Evolutionary conservation across 345 rosid genomes (phyloP).

Genomic region (Geranium brycei): DNA sequence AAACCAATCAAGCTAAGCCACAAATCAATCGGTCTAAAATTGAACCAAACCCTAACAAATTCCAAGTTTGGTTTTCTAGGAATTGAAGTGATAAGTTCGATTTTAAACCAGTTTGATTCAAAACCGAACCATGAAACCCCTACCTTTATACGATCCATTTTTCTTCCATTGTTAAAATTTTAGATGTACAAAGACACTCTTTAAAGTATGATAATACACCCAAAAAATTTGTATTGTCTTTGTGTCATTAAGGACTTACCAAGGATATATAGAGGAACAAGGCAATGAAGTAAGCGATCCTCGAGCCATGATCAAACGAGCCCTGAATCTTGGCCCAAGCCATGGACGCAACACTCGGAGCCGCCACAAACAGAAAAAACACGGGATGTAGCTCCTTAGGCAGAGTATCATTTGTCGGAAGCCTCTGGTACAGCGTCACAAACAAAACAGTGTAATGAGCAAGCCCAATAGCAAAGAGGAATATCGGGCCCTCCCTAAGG

Average conservation of each 20-base stretch:
- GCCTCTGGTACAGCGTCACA: conserved; percentile 86
- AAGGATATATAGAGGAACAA: conserved; percentile 75
- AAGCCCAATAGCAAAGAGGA: conserved; percentile 76
- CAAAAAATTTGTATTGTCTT: too few species aligned
- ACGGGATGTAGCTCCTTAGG: conserved; percentile 95
- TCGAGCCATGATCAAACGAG: conserved; percentile 58
- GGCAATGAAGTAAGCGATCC: conserved; percentile 76
- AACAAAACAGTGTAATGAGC: conserved; percentile 78
- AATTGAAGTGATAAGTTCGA: not conserved
- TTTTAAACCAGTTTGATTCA: not conserved
- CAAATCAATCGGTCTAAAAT: too few species aligned
- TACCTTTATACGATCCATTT: too few species aligned
- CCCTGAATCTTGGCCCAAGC: conserved; percentile 73
- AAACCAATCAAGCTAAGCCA: too few species aligned
- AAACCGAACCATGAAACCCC: not conserved
- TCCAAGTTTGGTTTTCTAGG: too few species aligned
- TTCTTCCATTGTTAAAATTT: too few species aligned
- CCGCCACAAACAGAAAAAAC: conserved; percentile 82
- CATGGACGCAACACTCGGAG: conserved; percentile 82
- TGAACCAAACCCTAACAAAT: too few species aligned
- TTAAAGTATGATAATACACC: too few species aligned
- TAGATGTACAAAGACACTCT: too few species aligned
- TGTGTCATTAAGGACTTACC: conserved; percentile 27
- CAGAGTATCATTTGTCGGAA: conserved; percentile 74
- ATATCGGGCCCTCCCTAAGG: conserved; percentile 76